Conservation (phyloP, 116 monocot genomes). For the Iris pallida region DNA sequence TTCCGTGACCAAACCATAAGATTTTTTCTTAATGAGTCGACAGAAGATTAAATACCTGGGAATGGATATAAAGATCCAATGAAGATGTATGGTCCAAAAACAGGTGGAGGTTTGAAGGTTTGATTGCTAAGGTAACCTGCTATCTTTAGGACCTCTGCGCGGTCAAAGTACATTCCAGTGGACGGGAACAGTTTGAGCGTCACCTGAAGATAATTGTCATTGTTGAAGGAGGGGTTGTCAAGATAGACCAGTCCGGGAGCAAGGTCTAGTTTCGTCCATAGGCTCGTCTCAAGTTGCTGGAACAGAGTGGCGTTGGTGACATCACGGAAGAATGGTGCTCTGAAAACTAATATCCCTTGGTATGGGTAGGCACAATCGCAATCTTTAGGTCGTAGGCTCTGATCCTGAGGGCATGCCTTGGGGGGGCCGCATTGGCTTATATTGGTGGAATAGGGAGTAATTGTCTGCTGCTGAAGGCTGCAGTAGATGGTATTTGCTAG, state of each 20-base stretch:
- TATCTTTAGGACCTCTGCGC: slow-evolving; percentile 23
- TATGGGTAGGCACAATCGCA: slow-evolving; percentile 37
- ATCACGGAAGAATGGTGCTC: slow-evolving; percentile 35
- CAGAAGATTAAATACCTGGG: slow-evolving; percentile 16
- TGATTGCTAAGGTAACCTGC: slow-evolving; percentile 37
- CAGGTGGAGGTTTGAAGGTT: slow-evolving; percentile 22
- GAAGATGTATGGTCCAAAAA: slow-evolving; percentile 56
- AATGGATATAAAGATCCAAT: slow-evolving; percentile 26
- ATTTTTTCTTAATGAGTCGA: background rate
- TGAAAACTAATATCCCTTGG: slow-evolving; percentile 24
- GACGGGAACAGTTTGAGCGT: slow-evolving; percentile 39
- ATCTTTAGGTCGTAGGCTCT: slow-evolving; percentile 26
- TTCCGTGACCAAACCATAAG: background rate
- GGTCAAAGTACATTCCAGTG: slow-evolving; percentile 25
- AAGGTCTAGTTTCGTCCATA: slow-evolving; percentile 28
- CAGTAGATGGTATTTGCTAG: slow-evolving; percentile 17
- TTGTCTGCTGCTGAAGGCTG: slow-evolving; percentile 10
- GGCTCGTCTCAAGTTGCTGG: slow-evolving; percentile 24
- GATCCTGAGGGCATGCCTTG: slow-evolving; percentile 11
- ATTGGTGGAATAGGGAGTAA: slow-evolving; percentile 18
- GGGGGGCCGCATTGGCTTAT: slow-evolving; percentile 13
- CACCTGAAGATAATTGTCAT: slow-evolving; percentile 23
- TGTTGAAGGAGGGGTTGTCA: slow-evolving; percentile 15
- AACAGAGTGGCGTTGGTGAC: slow-evolving; percentile 22
- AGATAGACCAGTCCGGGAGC: slow-evolving; percentile 17